Evolutionary conservation across 768 basidiomycete species (phyloP).

Genomic region (Neoboletus subvelutipes): DNA sequence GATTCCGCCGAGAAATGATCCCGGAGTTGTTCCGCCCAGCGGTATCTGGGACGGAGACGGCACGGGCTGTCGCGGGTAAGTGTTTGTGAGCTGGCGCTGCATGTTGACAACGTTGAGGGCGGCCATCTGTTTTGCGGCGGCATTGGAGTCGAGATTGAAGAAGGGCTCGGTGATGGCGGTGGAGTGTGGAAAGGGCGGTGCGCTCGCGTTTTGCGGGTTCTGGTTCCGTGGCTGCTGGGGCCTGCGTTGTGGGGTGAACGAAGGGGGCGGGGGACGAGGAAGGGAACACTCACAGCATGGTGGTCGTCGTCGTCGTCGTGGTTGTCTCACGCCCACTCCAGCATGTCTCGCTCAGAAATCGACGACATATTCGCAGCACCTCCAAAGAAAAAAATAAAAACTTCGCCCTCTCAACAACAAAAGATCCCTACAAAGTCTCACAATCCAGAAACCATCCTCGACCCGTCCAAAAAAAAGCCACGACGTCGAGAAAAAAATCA

Average conservation of each 20-base stretch:
- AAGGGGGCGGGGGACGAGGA: neutral
- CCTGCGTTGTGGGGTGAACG: conserved; percentile 30
- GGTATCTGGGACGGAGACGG: conserved; percentile 34
- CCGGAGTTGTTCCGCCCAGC: conserved; percentile 63
- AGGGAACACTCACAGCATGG: conserved; percentile 34
- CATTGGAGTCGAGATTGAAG: conserved; percentile 61
- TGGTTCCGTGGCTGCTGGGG: conserved; percentile 39
- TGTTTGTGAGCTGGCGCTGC: conserved; percentile 51
- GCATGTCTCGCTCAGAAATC: conserved; percentile 68
- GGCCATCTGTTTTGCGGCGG: conserved; percentile 79
- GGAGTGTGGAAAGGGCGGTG: conserved; percentile 22
- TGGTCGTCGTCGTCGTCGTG: conserved; percentile 20
- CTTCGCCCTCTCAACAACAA: neutral
- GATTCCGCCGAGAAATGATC: conserved; percentile 64
- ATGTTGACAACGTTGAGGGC: conserved; percentile 62
- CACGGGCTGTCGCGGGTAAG: conserved; percentile 47
- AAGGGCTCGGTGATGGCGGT: conserved; percentile 33
- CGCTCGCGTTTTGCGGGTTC: conserved; percentile 14
- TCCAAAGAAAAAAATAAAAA: conserved; percentile 43
- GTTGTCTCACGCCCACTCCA: conserved; percentile 20
- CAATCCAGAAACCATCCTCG: conserved; percentile 59
- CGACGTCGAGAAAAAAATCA: conserved; percentile 30
- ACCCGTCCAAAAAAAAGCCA: conserved; percentile 50
- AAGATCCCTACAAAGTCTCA: conserved; percentile 1
- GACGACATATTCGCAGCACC: conserved; percentile 75